phyloP scores from a whole-genome alignment of 1,284 basidiomycete genomes.

The Farysia itapuensis region DNA sequence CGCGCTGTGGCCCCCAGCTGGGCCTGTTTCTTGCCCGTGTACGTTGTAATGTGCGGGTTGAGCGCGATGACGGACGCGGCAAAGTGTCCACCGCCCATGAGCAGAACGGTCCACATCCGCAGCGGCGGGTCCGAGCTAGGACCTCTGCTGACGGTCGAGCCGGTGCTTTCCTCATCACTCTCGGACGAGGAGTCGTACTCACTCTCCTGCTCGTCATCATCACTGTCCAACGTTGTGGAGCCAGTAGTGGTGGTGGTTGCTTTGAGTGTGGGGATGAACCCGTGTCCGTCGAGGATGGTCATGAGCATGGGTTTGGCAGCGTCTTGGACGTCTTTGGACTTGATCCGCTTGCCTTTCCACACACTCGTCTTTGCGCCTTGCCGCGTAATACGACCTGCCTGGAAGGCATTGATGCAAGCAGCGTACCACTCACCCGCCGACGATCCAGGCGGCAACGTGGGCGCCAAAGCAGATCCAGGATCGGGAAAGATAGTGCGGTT shows the following conservation, averaged over 20 bases:
- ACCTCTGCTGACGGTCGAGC: slow-evolving; percentile 17
- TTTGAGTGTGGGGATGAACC: slow-evolving; percentile 30
- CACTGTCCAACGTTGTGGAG: slow-evolving; percentile 9
- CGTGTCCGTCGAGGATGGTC: slow-evolving; percentile 47
- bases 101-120: slow-evolving; percentile 86
- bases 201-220: slow-evolving; percentile 16
- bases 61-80: slow-evolving; percentile 79
- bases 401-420: slow-evolving; percentile 64
- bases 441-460: slow-evolving; percentile 3
- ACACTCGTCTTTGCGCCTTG: slow-evolving; percentile 26
- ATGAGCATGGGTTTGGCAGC: slow-evolving; percentile 45
- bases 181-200: slow-evolving; percentile 10
- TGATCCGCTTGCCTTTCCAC: slow-evolving; percentile 51
- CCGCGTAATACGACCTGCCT: slow-evolving; percentile 36
- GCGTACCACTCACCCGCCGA: slow-evolving; percentile 17
- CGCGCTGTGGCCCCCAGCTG: slow-evolving; percentile 8
- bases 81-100: slow-evolving; percentile 97
- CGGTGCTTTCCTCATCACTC: slow-evolving; percentile 9
- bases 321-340: slow-evolving; percentile 45
- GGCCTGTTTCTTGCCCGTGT: slow-evolving; percentile 10
- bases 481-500: slow-evolving; percentile 75
- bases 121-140: slow-evolving; percentile 39
- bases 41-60: slow-evolving; percentile 57
- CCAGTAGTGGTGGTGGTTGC: slow-evolving; percentile 11
- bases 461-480: slow-evolving; percentile 45